Evolutionary conservation across 106 monocot genomes (phyloP).

Genomic region (Phalaenopsis equestris): DNA sequence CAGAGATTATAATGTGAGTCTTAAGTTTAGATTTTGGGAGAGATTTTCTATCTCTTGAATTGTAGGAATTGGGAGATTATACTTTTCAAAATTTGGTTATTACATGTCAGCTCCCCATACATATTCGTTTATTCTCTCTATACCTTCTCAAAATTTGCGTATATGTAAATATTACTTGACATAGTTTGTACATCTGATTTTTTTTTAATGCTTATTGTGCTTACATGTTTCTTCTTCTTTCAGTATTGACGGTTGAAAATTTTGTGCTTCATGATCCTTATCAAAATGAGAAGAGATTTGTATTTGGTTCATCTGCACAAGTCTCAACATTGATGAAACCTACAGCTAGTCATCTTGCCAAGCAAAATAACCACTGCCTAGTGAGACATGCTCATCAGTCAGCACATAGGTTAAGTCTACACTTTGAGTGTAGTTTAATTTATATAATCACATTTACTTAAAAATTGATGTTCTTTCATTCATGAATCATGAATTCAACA

Average conservation of each 20-base stretch:
- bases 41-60: too few relatives aligned
- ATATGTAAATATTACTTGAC: too few relatives aligned
- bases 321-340: slow-evolving; percentile 89
- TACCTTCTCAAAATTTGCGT: neutral
- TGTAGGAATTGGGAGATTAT: too few relatives aligned
- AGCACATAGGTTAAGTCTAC: slow-evolving; percentile 19
- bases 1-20: too few relatives aligned
- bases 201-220: neutral
- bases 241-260: neutral
- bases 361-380: slow-evolving; percentile 33
- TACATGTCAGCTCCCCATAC: neutral
- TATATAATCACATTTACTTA: neutral
- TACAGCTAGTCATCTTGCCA: slow-evolving; percentile 80
- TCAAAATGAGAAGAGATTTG: slow-evolving; percentile 12
- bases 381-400: slow-evolving; percentile 2
- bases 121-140: neutral
- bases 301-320: slow-evolving; percentile 23
- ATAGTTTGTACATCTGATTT: neutral
- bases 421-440: neutral
- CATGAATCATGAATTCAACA: neutral
- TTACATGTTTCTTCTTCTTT: slow-evolving; percentile 4
- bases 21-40: too few relatives aligned
- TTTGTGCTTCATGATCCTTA: slow-evolving; percentile 9
- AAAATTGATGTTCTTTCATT: slow-evolving; percentile 2
- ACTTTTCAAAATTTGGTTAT: too few relatives aligned